Percentiles rank a stretch among this genome's conserved stretches.
phyloP scores from a whole-genome alignment of 1,284 basidiomycete species.

The Sanghuangporus weigelae region DNA sequence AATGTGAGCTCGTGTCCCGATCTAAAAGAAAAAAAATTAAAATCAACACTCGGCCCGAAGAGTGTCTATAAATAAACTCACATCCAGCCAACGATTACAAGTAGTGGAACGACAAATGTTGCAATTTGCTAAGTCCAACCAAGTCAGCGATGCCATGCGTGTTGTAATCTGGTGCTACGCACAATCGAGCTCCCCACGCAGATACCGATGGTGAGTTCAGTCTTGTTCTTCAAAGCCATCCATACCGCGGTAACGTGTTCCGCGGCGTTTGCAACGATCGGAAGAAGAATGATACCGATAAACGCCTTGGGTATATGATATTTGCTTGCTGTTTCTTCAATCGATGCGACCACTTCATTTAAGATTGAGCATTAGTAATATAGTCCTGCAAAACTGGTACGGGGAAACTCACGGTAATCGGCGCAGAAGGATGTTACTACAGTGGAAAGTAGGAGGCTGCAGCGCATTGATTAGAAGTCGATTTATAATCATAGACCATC shows the following conservation, averaged over 20 bases:
- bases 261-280: slow-evolving; percentile 76
- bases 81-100: slow-evolving; percentile 83
- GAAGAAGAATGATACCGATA: slow-evolving; percentile 71
- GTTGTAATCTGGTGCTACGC: slow-evolving; percentile 25
- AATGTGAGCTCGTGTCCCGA: slow-evolving; percentile 77
- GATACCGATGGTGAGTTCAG: slow-evolving; percentile 85
- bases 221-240: slow-evolving; percentile 88
- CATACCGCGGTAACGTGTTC: slow-evolving; percentile 81
- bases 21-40: slow-evolving; percentile 29
- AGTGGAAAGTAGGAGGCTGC: slow-evolving; percentile 61
- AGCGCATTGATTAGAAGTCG: neutral
- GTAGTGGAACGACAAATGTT: slow-evolving; percentile 78
- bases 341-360: slow-evolving; percentile 73
- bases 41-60: slow-evolving; percentile 12
- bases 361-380: slow-evolving; percentile 5
- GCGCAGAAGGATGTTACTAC: slow-evolving; percentile 84
- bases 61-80: slow-evolving; percentile 30
- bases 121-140: slow-evolving; percentile 69
- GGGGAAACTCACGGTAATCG: slow-evolving; percentile 53
- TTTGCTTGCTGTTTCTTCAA: slow-evolving; percentile 80
- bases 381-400: neutral
- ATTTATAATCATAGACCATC: neutral
- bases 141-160: neutral
- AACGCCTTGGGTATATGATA: slow-evolving; percentile 81
- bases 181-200: slow-evolving; percentile 89